Base-by-base conservation (phyloP, 164 flowering plant genomes). In the Litsea cubeba region DNA sequence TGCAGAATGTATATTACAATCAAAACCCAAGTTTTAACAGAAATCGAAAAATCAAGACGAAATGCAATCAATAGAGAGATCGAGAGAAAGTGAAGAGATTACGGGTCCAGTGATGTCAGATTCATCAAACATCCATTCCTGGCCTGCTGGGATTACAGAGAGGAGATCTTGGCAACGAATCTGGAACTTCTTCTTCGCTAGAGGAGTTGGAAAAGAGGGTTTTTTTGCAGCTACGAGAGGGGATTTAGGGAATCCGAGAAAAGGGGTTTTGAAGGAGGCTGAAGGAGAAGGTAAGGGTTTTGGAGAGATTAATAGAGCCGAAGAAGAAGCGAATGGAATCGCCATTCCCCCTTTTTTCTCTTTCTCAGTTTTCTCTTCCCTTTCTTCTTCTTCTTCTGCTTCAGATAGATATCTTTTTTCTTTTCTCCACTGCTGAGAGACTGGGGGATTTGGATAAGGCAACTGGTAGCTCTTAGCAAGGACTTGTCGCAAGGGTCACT, bases 41-140 rank as follows among this genome's bases (percentile, higher is more conserved):
- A 30, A 30, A 30, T 3, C 35, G 35, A 30, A 30, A 3, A 3
- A 2, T 30, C 35, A 30, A 30, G 35, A 3, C 35, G 35, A 30
- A 30, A 30, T 30, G 35, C 35, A 30, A 30, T 3, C 1, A 67
- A 32, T 57, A 46, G 60, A 40, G 73, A 62, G 23, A 70, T 49
- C 70, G 67, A 64, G 72, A 30, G 72, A 28, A 35, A 63, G 69
- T 30, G 24, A 46, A 30, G 62, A 50, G 65, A 35, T 20, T 71
- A 76, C 75, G 2, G 78, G 78, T n/a, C 78, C 78, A 30, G 72
- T 57, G 65, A 76, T 71, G 23, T 71, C 75, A 18, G 46, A 54
- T 7, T 51, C 70, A 3, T 76, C 75, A 71, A 66, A 76, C 78
- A 76, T 72, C 78, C 78, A 76, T 49, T 69, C 60, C 71, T 76